phyloP scores from a whole-genome alignment of 805 yeast genomes.

The Nakazawaea holstii region DNA sequence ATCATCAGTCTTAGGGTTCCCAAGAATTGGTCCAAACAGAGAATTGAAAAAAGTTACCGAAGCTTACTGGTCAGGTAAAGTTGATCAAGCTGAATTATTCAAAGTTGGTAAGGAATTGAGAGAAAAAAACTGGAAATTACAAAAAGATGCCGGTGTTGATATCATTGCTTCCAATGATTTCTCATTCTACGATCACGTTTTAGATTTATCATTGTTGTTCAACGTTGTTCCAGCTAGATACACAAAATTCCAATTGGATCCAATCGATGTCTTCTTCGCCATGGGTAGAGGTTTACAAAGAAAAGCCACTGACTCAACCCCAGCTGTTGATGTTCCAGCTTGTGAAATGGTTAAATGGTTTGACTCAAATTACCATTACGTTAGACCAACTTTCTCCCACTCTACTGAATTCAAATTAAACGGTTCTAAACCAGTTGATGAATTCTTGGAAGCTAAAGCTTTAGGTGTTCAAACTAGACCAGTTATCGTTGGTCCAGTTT shows the following conservation, averaged over 20 bases:
- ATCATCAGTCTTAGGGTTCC: constrained; percentile 98
- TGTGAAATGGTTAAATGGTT: constrained; percentile 99
- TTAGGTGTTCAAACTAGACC: constrained; percentile 97
- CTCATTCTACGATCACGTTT: constrained; percentile 96
- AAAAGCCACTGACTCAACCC: constrained; percentile 79
- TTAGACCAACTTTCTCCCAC: constrained; percentile 97
- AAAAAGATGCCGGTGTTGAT: constrained; percentile 95
- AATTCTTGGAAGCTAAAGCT: constrained; percentile 95
- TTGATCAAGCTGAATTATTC: constrained; percentile 77
- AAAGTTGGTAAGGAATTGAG: constrained; percentile 94
- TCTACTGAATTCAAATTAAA: constrained; percentile 93
- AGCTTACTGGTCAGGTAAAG: constrained; percentile 98
- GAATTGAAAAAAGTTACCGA: constrained; percentile 98
- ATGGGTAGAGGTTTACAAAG: constrained; percentile 99
- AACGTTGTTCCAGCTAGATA: constrained; percentile 97
- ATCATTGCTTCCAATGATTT: constrained; percentile 96
- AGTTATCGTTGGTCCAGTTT: constrained; percentile 93
- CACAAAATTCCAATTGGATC: constrained; percentile 82
- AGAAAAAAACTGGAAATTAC: constrained; percentile 96
- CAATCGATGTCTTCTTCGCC: constrained; percentile 91
- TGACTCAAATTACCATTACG: constrained; percentile 99
- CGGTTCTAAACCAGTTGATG: constrained; percentile 95
- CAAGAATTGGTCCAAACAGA: constrained; percentile 99
- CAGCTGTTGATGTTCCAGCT: constrained; percentile 97
- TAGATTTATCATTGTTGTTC: constrained; percentile 88